phyloP scores from a whole-genome alignment of 2,329 filamentous ascomycete genomes.

The Emergomyces pasteurianus region DNA sequence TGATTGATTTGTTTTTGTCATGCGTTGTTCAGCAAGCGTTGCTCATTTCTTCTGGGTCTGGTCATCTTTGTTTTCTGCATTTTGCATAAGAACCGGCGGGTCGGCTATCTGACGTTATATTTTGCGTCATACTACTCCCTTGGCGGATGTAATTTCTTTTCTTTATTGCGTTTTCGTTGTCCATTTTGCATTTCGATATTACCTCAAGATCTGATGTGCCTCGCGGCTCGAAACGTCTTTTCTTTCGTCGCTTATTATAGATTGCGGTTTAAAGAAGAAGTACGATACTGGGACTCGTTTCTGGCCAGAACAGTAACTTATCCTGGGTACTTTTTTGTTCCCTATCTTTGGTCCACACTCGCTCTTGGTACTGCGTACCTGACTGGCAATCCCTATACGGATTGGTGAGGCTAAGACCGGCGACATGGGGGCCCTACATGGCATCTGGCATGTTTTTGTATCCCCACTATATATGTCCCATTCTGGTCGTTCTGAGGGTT shows the following conservation, averaged over 20 bases:
- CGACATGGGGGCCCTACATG: slow-evolving; percentile 13
- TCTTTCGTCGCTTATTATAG: slow-evolving; percentile 21
- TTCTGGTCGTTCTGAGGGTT: slow-evolving; percentile 4
- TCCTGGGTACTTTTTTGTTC: slow-evolving; percentile 11
- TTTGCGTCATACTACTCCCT: slow-evolving; percentile 20
- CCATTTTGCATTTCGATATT: slow-evolving; percentile 32
- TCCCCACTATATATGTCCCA: slow-evolving; percentile 9
- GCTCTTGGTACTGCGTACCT: slow-evolving; percentile 27
- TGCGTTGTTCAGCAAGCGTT: slow-evolving; percentile 40
- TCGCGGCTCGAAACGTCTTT: slow-evolving; percentile 36
- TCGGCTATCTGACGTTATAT: slow-evolving; percentile 36
- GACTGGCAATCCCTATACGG: slow-evolving; percentile 21
- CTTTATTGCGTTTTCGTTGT: slow-evolving; percentile 9
- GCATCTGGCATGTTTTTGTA: slow-evolving; percentile 27
- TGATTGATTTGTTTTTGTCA: slow-evolving; percentile 24
- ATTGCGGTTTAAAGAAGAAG: slow-evolving; percentile 6
- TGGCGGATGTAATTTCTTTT: slow-evolving; percentile 23
- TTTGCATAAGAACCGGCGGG: slow-evolving; percentile 38
- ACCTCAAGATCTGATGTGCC: slow-evolving; percentile 37
- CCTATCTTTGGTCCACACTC: slow-evolving; percentile 28
- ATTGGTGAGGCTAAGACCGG: slow-evolving; percentile 11
- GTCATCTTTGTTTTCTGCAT: slow-evolving; percentile 15
- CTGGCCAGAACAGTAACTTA: slow-evolving; percentile 12
- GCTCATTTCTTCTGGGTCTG: slow-evolving; percentile 24
- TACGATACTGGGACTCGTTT: slow-evolving; percentile 10